Conservation (phyloP, 2,329 filamentous ascomycete genomes). For the Clonostachys chloroleuca region DNA sequence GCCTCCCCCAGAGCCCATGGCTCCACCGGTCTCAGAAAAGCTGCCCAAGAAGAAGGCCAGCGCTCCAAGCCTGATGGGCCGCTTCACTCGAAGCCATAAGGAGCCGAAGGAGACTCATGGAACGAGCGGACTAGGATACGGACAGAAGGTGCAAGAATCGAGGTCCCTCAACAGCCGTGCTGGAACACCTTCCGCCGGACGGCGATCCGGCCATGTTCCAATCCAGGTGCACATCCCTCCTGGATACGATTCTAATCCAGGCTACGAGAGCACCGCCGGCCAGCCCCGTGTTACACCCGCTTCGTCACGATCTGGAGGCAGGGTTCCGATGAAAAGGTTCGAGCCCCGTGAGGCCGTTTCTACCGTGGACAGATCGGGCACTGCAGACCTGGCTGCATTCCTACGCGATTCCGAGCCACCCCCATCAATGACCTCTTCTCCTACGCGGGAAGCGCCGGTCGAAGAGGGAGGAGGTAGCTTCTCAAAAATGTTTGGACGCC, state of each 20-base stretch:
- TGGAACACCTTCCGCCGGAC: conserved; percentile 10
- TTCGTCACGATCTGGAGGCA: conserved; percentile 22
- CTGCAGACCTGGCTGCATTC: conserved; percentile 69
- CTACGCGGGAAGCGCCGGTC: conserved; percentile 19
- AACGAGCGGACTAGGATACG: background rate
- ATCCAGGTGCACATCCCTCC: conserved; percentile 46
- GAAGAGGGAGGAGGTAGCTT: conserved; percentile 32
- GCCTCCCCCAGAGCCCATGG: conserved; percentile 51
- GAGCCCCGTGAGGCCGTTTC: conserved; percentile 48
- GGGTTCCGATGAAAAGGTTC: conserved; percentile 52
- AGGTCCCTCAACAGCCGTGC: conserved; percentile 34
- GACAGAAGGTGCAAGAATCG: conserved; percentile 10
- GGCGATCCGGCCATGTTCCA: conserved; percentile 39
- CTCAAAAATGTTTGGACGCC: conserved; percentile 43
- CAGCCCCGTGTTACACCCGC: conserved; percentile 9
- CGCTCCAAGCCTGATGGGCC: conserved; percentile 56
- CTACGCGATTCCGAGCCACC: conserved; percentile 65
- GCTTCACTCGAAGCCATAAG: conserved; percentile 40
- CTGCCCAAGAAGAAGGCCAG: conserved; percentile 60
- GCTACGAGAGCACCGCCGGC: conserved; percentile 1
- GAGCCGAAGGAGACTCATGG: conserved; percentile 7
- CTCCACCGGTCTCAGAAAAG: conserved; percentile 22
- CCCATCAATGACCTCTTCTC: conserved; percentile 21
- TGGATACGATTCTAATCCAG: conserved; percentile 17
- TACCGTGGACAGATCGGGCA: conserved; percentile 56